Evolutionary conservation across 768 basidiomycete species (phyloP), one percentile per base, ranked within the genome.

Genomic region (Dioszegia crocea): DNA sequence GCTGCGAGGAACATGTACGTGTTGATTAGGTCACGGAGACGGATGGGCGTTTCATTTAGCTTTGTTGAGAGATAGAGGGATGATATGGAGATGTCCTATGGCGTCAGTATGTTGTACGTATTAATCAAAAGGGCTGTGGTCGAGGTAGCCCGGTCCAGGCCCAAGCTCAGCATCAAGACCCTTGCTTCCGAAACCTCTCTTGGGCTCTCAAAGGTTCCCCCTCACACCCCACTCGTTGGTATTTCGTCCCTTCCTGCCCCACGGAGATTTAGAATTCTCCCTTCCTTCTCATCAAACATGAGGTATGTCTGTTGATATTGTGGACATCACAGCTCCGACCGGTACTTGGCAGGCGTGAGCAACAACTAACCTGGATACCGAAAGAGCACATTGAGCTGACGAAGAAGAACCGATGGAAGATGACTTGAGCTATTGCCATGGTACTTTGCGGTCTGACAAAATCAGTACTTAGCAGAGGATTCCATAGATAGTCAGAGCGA

Each of bases 341-440:
- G n/a, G n/a, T n/a, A n/a, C n/a, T n/a, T n/a, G n/a, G n/a, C n/a
- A n/a, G n/a, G n/a, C n/a, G n/a, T n/a, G n/a, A n/a, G n/a, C n/a
- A n/a, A n/a, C n/a, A n/a, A 80, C 89, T 76, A 69, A 96, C 93
- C 66, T 86, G 88, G 59, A 97, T 86, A 23, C 92, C 87, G 77
- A 92, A 99, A 56, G 92, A 89, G 74, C 88, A 88, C 86, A 99
- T 85, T 8, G 91, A 94, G 3, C 87, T 86, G 17, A 94, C 89
- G 78, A 84, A 98, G 88, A 88, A 98, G 80, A 99, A 99, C 31
- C 94, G 82, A 63, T 99, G 96, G 74, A 93, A 94, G 1, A 99
- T 79, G 30, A 98, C 90, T 74, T 97, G 93, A 0, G 96, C 96
- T 0, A 93, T 90, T 5, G 96, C 91, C 53, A 97, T 88, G 14